These are phyloP conservation scores for Blastocystis sp. DNA, from an alignment of 352 stramenopile genomes.

Conservation along the genomic window DNA sequence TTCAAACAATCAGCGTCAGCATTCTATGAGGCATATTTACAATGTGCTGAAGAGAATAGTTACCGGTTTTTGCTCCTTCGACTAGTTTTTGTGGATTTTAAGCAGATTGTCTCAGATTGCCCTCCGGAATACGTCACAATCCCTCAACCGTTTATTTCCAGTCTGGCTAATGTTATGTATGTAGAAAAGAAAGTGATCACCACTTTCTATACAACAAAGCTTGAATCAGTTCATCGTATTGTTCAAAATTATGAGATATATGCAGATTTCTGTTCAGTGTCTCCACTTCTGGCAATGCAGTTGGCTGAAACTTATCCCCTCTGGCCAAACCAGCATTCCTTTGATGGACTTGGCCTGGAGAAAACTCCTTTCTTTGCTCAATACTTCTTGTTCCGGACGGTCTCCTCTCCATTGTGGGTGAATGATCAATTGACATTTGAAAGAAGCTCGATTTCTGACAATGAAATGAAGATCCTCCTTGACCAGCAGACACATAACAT, in stretches of 20 bases:
- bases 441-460: not conserved
- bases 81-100: not conserved
- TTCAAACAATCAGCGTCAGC: not conserved
- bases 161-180: not conserved
- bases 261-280: constrained; percentile 6
- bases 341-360: not conserved
- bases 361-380: constrained; percentile 11
- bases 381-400: constrained; percentile 24
- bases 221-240: not conserved
- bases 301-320: constrained; percentile 18
- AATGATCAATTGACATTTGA: not conserved
- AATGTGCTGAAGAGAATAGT: not conserved
- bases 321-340: not conserved
- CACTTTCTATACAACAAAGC: not conserved
- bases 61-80: not conserved
- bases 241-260: not conserved
- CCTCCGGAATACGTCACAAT: not conserved
- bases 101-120: not conserved
- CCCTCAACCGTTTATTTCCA: not conserved
- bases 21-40: constrained; percentile 4
- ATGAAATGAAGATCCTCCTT: not conserved
- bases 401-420: constrained; percentile 15
- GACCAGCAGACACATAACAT: not conserved
- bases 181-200: not conserved
- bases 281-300: constrained; percentile 6